Base-by-base conservation (phyloP, 345 rosid species). In the Salix brachista region DNA sequence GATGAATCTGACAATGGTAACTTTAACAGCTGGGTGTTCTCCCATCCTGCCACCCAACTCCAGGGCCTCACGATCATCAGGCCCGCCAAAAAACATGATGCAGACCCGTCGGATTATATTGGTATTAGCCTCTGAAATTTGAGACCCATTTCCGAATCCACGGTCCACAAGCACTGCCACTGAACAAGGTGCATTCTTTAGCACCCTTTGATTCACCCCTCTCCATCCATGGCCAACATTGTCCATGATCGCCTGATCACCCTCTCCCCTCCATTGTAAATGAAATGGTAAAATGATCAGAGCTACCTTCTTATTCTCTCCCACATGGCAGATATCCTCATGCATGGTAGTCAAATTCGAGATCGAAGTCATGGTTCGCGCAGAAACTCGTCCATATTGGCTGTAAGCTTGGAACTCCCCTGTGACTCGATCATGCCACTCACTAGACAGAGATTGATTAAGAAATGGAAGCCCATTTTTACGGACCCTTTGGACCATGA, bases 281-380 rank as follows among this genome's bases (percentile, higher is more conserved):
- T 83, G 84, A 73, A 81, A 84, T 5, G 85, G 87, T 34, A 88
- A 30, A n/a, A 88, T 44, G 48, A 88, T 86, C 83, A 88, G 58
- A 1, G 65, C 70, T 18, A 81, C 87, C 70, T 84, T 46, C 71
- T 80, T 84, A 4, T 56, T 54, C 50, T 82, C 78, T 0, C 89
- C 87, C 12, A 84, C 75, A 8, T 81, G 82, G 74, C 79, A 83
- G 16, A 88, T 81, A 44, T 86, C 88, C 77, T 84, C 89, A 7
- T 86, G 86, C 86, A 83, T 88, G 1, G 82, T 73, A 1, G 86
- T 44, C 70, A 88, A 41, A 1, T 78, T 46, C 0, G 87, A 85
- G 58, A 85, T 72, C 14, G 86, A 83, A 0, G 86, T 84, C 1
- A 77, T 67, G 50, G 77, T 81, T 2, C 80, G 81, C 16, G 83